These are phyloP conservation scores for Lanmaoa rubissima DNA, from an alignment of 768 basidiomycete genomes.

Conservation along the genomic window DNA sequence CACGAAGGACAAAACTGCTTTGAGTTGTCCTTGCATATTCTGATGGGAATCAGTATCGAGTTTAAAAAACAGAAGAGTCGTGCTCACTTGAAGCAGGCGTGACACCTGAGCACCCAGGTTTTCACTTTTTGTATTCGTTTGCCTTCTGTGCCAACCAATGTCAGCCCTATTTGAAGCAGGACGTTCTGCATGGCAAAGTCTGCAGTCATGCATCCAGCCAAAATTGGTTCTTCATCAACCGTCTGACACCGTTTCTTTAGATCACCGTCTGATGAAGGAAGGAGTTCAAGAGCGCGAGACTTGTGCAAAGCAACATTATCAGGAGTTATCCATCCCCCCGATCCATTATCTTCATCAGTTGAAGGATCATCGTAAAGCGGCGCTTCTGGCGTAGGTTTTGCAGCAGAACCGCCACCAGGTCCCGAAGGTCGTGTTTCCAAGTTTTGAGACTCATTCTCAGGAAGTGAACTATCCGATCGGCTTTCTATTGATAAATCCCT, in stretches of 20 bases:
- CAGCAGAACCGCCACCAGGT: background rate
- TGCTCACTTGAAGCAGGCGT: constrained; percentile 98
- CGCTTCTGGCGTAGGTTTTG: constrained; percentile 12
- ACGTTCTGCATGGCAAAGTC: constrained; percentile 99
- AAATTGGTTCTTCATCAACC: constrained; percentile 43
- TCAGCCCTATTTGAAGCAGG: constrained; percentile 89
- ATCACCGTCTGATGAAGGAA: constrained; percentile 51
- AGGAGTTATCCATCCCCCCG: constrained; percentile 97
- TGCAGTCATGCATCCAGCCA: constrained; percentile 92
- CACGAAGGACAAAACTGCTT: constrained; percentile 98
- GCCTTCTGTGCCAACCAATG: constrained; percentile 86
- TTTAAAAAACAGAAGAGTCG: background rate
- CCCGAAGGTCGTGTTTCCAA: constrained; percentile 26
- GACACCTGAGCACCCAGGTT: constrained; percentile 95
- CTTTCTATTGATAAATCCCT: constrained; percentile 14
- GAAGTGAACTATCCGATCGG: constrained; percentile 1
- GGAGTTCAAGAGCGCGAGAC: constrained; percentile 79
- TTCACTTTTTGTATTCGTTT: constrained; percentile 88
- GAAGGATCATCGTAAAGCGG: constrained; percentile 74
- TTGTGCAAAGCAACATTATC: constrained; percentile 83
- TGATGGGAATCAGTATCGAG: constrained; percentile 31
- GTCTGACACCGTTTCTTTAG: constrained; percentile 34
- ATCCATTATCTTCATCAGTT: constrained; percentile 73
- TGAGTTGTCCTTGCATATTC: constrained; percentile 92
- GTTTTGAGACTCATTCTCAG: constrained; percentile 34